Evolutionary conservation across 2,329 filamentous ascomycete genomes (phyloP), one percentile per base, ranked within the genome.

Genomic region (Coniochaeta ligniaria): DNA sequence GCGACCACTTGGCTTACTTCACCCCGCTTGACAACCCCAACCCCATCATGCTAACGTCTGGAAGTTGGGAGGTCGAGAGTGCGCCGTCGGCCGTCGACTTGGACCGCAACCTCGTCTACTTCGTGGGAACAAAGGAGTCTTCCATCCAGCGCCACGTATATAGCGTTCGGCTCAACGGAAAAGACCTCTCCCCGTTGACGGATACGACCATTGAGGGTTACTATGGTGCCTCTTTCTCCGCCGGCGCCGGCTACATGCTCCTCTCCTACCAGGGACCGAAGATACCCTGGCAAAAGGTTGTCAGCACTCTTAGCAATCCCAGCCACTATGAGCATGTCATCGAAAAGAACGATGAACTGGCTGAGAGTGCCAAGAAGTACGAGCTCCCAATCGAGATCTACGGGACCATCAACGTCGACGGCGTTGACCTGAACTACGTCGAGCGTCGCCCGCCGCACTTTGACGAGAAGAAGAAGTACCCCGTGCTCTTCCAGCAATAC

Each of bases 401-500:
- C 73, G 87, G 90, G 54, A 96, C 89, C 12, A 82, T 99, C 57
- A 89, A 88, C n/a, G 84, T 98, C 17, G 89, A 95, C 63, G 90
- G 88, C 35, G 88, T 90, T 66, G 83, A 87, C 20, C 77, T 86
- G 67, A 85, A 86, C 74, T 86, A 84, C 66, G 78, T 98, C 16
- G 95, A 99, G 74, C 89, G 92, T 33, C 89, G 92, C 0, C 95
- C 95, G 6, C 90, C 93, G 1, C 89, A 96, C 74, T 99, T 98
- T 71, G 84, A 92, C 72, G 79, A 85, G 20, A 87, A 86, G 67
- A 93, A 90, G 75, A 87, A 90, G 70, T 98, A 99, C 67, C 95
- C 95, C 0, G 92, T 99, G 1, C 83, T 99, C 5, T 99, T 99
- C 80, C 89, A 91, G 69, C 88, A 97, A 62, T 99, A 99, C 77